phyloP scores from a whole-genome alignment of 2,329 filamentous ascomycete species.

The Penicillium sp. region DNA sequence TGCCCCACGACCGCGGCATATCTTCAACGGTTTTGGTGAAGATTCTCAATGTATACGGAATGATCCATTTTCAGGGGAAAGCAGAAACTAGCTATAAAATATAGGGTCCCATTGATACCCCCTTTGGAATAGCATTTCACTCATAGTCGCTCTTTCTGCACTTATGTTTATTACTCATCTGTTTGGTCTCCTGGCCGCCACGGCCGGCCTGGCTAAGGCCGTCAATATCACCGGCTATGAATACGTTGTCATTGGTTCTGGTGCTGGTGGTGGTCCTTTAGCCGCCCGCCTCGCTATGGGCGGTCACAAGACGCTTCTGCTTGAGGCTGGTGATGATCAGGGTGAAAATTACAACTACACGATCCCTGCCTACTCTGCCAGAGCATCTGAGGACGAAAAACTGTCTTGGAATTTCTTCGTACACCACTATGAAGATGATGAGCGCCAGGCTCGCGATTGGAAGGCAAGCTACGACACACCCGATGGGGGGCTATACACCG shows the following conservation, averaged over 20 bases:
- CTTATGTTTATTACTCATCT: too few relatives aligned
- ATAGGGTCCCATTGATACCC: too few relatives aligned
- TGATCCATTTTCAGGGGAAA: too few relatives aligned
- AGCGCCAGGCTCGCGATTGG: conserved; percentile 25
- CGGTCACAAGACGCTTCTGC: conserved; percentile 34
- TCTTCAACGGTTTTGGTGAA: too few relatives aligned
- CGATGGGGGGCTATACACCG: conserved; percentile 53
- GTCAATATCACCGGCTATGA: conserved; percentile 22
- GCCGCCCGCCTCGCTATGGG: conserved; percentile 32
- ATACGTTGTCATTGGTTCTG: conserved; percentile 38
- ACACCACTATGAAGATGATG: conserved; percentile 29
- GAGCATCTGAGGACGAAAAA: conserved; percentile 24
- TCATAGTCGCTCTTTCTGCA: too few relatives aligned
- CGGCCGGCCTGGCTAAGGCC: too few relatives aligned
- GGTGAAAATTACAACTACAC: conserved; percentile 25
- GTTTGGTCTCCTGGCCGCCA: too few relatives aligned
- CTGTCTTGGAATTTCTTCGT: conserved; percentile 35
- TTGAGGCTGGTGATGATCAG: conserved; percentile 36
- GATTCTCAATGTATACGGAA: too few relatives aligned
- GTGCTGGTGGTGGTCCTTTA: conserved; percentile 35
- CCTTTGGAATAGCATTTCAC: too few relatives aligned
- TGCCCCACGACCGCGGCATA: too few relatives aligned
- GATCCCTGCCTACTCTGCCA: conserved; percentile 24
- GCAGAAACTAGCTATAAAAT: too few relatives aligned
- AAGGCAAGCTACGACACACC: conserved; percentile 44